Evolutionary conservation across 1,284 basidiomycete genomes (phyloP), one percentile per base, ranked within the genome.

Genomic region (Irpex sp.): DNA sequence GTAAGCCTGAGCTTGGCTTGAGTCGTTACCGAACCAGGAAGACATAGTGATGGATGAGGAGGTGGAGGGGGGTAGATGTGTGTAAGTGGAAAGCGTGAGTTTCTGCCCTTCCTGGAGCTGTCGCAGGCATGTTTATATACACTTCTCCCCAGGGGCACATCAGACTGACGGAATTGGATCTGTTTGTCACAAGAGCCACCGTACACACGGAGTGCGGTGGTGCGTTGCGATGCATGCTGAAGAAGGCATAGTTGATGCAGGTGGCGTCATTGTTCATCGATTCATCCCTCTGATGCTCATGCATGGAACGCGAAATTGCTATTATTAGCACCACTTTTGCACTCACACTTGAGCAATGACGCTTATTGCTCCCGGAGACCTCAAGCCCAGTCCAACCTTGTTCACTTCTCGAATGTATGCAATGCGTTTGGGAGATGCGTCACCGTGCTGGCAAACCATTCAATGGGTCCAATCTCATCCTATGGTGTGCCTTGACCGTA

Each of bases 21-120:
- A 83, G 62, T 81, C 78, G 64, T 74, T 62, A 71, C 66, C 64
- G 76, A 86, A 85, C 79, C 78, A 84, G 70, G 81, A 82, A 83
- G 85, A 84, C 64, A 65, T 65, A 56, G 58, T 58, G 79, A 64
- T 58, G 63, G 3, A 47, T 59, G 17, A 39, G 56, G 59, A 65
- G 59, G 64, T 63, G 36, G 62, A 59, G 62, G 60, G 50, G 55
- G 63, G 54, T 63, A 63, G 61, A 61, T 61, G 56, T 35, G 54
- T 21, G 43, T 61, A 26, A 17, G 47, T 26, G 36, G 36, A 26
- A 36, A 21, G 55, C 17, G 63, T 58, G 49, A 19, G 61, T 26
- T 31, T 59, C 21, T 21, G 26, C 26, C 26, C 26, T 57, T 33
- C 46, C 46, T 46, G 31, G 7, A 3, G 9, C 21, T 15, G 39